Evolutionary conservation across 345 rosid species (phyloP), one percentile per base, ranked within the genome.

Genomic region (Garcia nutans): DNA sequence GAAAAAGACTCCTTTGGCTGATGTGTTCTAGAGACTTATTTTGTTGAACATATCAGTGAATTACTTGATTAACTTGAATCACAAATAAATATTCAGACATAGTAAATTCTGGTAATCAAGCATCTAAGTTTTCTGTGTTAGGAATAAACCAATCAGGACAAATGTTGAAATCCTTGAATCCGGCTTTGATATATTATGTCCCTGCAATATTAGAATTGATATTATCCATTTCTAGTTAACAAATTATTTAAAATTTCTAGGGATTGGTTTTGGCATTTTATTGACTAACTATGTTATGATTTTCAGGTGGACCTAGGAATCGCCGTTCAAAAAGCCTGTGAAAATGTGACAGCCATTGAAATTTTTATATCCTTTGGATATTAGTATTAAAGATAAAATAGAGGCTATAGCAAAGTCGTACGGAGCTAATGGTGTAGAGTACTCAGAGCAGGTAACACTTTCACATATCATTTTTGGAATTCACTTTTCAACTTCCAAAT

Each of bases 381-480:
- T 87, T 41, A 68, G 96, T 76, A 93, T 95, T 73, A 90, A 95
- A 83, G 96, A 91, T 33, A 95, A 95, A 82, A 93, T 93, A 50
- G 97, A 89, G 85, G 93, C 96, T 57, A 91, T 93, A 70, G 98
- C 99, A 50, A 91, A 73, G 84, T 95, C 99, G 5, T 93, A 95
- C 58, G 99, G 99, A 80, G 99, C 99, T 74, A 88, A 87, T 22
- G 90, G 94, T 49, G 98, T 95, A 20, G 96, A 93, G 78, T 95
- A 89, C 86, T 91, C 98, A 19, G 96, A 95, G 65, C 97, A 90
- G 99, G 99, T 95, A 80, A 82, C 52, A 22, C 68, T 70, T 74
- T 33, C 49, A 4, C 55, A 49, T 49, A 8, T 59, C 42, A 3
- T 58, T 68, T 24, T 8, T 2, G 0, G 0, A 17, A 7, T 28